Percentiles rank a stretch among this genome's conserved stretches.
These are phyloP conservation scores for Micractinium sp. DNA, from an alignment of 139 green algal genomes.

Conservation along the genomic window DNA sequence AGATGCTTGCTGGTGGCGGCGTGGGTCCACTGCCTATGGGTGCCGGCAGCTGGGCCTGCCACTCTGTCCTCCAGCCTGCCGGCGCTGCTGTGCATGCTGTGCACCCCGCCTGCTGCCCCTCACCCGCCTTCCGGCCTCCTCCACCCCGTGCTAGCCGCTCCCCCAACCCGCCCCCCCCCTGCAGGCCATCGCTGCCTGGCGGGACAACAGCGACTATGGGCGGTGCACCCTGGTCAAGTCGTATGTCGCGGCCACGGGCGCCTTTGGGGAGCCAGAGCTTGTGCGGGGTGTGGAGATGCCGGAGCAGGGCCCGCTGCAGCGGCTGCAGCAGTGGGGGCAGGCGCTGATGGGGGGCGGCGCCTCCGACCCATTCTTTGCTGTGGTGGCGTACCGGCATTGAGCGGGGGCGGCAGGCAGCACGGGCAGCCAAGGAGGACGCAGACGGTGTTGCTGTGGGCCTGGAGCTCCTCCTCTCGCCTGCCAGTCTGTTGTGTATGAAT, in stretches of 20 bases:
- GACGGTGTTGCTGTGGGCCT: too few species aligned
- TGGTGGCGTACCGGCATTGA: conserved; percentile 66
- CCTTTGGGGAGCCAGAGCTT: conserved; percentile 73
- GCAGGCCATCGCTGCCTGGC: conserved; percentile 80
- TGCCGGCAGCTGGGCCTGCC: not conserved
- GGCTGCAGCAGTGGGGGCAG: conserved; percentile 27
- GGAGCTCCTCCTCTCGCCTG: too few species aligned
- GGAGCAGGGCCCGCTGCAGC: conserved; percentile 23
- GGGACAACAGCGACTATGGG: conserved; percentile 72
- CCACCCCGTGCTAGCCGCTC: not conserved
- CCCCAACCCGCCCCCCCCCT: not conserved
- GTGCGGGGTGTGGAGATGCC: conserved; percentile 57
- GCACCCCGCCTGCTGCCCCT: not conserved
- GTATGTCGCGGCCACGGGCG: conserved; percentile 76
- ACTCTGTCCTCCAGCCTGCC: not conserved
- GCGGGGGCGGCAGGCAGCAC: not conserved
- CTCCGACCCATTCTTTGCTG: conserved; percentile 83
- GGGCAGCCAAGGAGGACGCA: too few species aligned
- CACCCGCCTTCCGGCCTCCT: not conserved
- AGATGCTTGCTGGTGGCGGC: too few species aligned
- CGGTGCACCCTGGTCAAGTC: conserved; percentile 74
- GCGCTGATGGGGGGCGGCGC: conserved; percentile 27
- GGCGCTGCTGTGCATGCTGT: too few species aligned
- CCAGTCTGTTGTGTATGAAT: too few species aligned
- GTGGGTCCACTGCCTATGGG: too few species aligned